Evolutionary conservation across 371 early-diverging fungal species (phyloP), one percentile per base, ranked within the genome.

Genomic region (Paraphysoderma sedebokerense): DNA sequence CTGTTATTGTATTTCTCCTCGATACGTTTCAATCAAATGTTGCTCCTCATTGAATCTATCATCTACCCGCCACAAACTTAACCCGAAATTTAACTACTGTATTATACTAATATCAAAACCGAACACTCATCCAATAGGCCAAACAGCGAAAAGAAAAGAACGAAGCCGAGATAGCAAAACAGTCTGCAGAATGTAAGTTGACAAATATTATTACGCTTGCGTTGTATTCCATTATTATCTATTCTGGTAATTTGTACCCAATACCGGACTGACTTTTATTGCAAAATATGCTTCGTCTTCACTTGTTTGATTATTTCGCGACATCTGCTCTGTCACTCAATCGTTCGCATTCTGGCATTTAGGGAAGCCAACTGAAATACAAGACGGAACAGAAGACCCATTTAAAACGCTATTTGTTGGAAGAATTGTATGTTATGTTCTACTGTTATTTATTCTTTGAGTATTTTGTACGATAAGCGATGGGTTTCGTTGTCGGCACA

Each of bases 341-440:
- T 12, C 3, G 12, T 1, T 17, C 2, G 15, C 20, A 40, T 12
- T 17, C 12, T 13, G 1, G 3, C 13, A 19, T 5, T 13, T 13
- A 40, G 40, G 71, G 68, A 57, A 68, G 32, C 67, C 72, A 3
- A 32, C 20, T 17, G 49, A 31, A 3, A 59, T 62, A 46, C 46
- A 41, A 6, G 38, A 60, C 30, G 53, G 51, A 15, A 44, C 45
- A 8, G 79, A 81, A 19, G 88, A 95, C 60, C 87, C 96, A 6
- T 95, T 85, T 75, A 85, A 86, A 54, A 92, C 93, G 9, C 60
- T 92, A 4, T 84, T 92, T 51, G 79, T 95, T 0, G 79, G 77
- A n/a, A 77, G 91, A 22, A 63, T 95, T 48, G 78, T 78, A 58
- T 13, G 58, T 23, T 47, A 17, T 22, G 40, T 15, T 12, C 7